These are phyloP conservation scores for Debaryomyces sp. DNA, from an alignment of 1,139 yeast genomes.

Conservation along the genomic window DNA sequence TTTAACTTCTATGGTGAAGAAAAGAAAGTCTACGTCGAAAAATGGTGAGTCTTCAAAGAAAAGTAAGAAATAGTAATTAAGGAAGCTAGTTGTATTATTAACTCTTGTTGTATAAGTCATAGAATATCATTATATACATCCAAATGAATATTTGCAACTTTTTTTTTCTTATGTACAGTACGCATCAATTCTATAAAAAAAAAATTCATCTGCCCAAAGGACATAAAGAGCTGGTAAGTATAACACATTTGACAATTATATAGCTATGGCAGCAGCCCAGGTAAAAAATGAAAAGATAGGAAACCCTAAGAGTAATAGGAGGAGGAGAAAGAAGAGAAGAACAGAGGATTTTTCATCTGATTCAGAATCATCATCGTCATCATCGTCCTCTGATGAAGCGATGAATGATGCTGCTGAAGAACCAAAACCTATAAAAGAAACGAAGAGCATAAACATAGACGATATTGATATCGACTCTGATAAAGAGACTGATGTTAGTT, in stretches of 20 bases:
- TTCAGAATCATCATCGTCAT: conserved; percentile 51
- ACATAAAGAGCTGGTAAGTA: neutral
- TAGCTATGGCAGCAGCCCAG: conserved; percentile 8
- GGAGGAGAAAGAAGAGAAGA: conserved; percentile 78
- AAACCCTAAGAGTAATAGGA: conserved; percentile 21
- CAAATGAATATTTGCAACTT: conserved; percentile 1
- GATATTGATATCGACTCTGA: conserved; percentile 44
- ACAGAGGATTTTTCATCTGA: conserved; percentile 58
- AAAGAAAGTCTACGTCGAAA: conserved; percentile 27
- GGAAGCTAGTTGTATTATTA: neutral
- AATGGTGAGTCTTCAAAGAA: conserved; percentile 11
- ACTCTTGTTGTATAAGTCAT: neutral
- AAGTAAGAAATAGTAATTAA: conserved; percentile 12
- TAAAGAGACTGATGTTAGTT: conserved; percentile 26
- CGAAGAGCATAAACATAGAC: conserved; percentile 33
- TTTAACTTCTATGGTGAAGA: conserved; percentile 37
- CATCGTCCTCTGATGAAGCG: conserved; percentile 23
- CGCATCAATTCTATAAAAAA: neutral
- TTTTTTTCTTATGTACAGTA: conserved; percentile 7
- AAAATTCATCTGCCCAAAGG: conserved; percentile 1
- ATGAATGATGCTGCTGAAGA: conserved; percentile 16
- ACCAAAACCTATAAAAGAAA: conserved; percentile 4
- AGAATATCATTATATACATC: neutral
- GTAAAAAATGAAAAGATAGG: conserved; percentile 9
- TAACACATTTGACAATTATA: neutral